Conservation (phyloP, 2,329 filamentous ascomycete species). For the Aspergillus sp. region DNA sequence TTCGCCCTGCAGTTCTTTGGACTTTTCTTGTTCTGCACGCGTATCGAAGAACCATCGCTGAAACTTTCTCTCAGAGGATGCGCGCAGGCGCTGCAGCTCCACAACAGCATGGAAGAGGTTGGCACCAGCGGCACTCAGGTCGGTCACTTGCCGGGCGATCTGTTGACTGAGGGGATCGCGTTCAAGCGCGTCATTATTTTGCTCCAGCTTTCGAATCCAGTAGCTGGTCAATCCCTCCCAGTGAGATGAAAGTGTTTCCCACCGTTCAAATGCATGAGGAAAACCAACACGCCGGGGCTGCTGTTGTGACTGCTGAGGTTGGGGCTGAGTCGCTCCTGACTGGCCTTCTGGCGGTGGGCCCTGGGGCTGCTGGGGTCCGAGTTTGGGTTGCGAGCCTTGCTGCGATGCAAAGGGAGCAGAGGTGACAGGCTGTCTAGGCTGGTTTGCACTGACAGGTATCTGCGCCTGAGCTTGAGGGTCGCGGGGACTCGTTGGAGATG, state of each 20-base stretch:
- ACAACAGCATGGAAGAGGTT: conserved; percentile 98
- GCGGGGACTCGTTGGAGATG: conserved; percentile 12
- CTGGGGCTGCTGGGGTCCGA: conserved; percentile 23
- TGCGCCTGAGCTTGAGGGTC: conserved; percentile 19
- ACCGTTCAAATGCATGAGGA: conserved; percentile 94
- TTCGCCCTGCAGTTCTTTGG: conserved; percentile 77
- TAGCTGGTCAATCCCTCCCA: conserved; percentile 98
- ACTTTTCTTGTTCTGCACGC: conserved; percentile 78
- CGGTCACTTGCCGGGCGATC: conserved; percentile 89
- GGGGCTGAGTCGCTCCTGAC: not conserved
- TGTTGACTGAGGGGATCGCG: conserved; percentile 82
- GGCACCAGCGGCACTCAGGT: conserved; percentile 93
- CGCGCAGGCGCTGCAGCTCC: conserved; percentile 87
- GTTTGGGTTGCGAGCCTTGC: conserved; percentile 20
- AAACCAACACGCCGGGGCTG: conserved; percentile 65
- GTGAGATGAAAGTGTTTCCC: conserved; percentile 94
- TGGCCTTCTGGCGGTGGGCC: conserved; percentile 14
- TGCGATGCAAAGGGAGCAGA: conserved; percentile 18
- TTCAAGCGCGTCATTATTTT: conserved; percentile 82
- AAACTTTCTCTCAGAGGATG: conserved; percentile 95
- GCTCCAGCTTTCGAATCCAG: conserved; percentile 90
- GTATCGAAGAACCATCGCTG: conserved; percentile 99
- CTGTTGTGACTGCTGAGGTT: conserved; percentile 24
- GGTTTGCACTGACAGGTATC: conserved; percentile 7
- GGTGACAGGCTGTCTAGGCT: conserved; percentile 17